Evolutionary conservation across 805 yeast genomes (phyloP).

Genomic region (Metschnikowia cerradonensis): DNA sequence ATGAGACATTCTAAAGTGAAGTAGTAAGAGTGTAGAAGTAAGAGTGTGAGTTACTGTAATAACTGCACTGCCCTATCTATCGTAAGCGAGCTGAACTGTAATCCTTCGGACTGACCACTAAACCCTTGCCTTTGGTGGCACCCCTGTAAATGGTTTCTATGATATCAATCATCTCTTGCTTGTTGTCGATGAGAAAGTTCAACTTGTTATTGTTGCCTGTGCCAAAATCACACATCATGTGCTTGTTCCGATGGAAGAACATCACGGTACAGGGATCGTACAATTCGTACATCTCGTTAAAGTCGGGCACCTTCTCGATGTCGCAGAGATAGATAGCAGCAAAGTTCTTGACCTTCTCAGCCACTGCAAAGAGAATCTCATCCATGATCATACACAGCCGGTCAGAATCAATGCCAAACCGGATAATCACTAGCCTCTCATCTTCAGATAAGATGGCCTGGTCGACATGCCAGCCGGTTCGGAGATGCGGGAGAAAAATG

Average conservation of each 20-base stretch:
- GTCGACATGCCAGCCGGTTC: constrained; percentile 72
- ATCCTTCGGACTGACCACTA: constrained; percentile 80
- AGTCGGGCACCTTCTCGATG: constrained; percentile 84
- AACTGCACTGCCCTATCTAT: not conserved
- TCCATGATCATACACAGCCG: constrained; percentile 87
- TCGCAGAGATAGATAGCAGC: constrained; percentile 88
- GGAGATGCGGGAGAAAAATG: constrained; percentile 20
- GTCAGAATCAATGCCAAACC: constrained; percentile 81
- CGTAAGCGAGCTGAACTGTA: constrained; percentile 37
- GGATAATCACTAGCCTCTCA: constrained; percentile 77
- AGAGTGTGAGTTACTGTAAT: too few relatives aligned
- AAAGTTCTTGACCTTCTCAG: constrained; percentile 81
- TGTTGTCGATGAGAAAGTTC: constrained; percentile 68
- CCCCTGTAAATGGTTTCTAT: constrained; percentile 87
- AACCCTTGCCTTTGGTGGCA: constrained; percentile 87
- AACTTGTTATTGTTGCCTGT: constrained; percentile 96
- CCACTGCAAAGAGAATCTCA: constrained; percentile 71
- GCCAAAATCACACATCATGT: constrained; percentile 98
- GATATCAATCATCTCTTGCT: constrained; percentile 88
- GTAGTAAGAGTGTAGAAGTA: not conserved
- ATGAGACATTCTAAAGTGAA: not conserved
- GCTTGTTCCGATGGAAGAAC: constrained; percentile 91
- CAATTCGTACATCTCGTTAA: constrained; percentile 81
- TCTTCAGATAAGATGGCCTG: constrained; percentile 93
- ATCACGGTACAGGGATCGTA: constrained; percentile 88